These are phyloP conservation scores for Colletotrichum endophyticum DNA, from an alignment of 2,329 filamentous ascomycete species.

Conservation along the genomic window DNA sequence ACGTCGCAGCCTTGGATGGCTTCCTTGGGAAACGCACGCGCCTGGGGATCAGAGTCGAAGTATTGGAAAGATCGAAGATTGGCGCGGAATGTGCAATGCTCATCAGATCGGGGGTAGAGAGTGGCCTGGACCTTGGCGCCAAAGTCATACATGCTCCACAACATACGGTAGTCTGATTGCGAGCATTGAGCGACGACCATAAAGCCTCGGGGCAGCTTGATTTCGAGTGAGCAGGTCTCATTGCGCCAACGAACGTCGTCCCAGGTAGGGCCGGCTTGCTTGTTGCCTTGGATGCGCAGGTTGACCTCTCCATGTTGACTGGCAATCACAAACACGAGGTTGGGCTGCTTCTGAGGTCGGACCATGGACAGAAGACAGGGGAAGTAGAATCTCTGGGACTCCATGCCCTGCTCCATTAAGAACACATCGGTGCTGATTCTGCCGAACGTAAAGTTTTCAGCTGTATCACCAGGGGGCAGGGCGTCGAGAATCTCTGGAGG, in stretches of 20 bases:
- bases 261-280: slow-evolving; percentile 75
- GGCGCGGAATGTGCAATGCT: slow-evolving; percentile 71
- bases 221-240: slow-evolving; percentile 66
- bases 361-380: slow-evolving; percentile 79
- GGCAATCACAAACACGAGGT: slow-evolving; percentile 74
- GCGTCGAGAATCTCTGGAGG: slow-evolving; percentile 66
- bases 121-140: slow-evolving; percentile 76
- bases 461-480: slow-evolving; percentile 78
- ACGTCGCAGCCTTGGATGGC: slow-evolving; percentile 74
- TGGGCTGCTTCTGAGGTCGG: slow-evolving; percentile 71
- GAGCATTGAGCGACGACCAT: slow-evolving; percentile 72
- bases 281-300: slow-evolving; percentile 72
- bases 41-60: slow-evolving; percentile 73
- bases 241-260: slow-evolving; percentile 82
- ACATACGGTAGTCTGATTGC: slow-evolving; percentile 77
- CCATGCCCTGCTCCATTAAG: slow-evolving; percentile 74
- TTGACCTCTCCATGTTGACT: slow-evolving; percentile 83
- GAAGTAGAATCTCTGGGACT: slow-evolving; percentile 71
- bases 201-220: slow-evolving; percentile 79
- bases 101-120: slow-evolving; percentile 71
- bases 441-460: slow-evolving; percentile 78
- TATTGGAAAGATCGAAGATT: slow-evolving; percentile 80
- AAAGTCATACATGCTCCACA: slow-evolving; percentile 88
- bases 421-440: slow-evolving; percentile 77
- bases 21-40: slow-evolving; percentile 77